Percentiles rank a stretch among this genome's conserved stretches.
These are phyloP conservation scores for Acorus calamus DNA, from an alignment of 106 monocot species.

Conservation along the genomic window DNA sequence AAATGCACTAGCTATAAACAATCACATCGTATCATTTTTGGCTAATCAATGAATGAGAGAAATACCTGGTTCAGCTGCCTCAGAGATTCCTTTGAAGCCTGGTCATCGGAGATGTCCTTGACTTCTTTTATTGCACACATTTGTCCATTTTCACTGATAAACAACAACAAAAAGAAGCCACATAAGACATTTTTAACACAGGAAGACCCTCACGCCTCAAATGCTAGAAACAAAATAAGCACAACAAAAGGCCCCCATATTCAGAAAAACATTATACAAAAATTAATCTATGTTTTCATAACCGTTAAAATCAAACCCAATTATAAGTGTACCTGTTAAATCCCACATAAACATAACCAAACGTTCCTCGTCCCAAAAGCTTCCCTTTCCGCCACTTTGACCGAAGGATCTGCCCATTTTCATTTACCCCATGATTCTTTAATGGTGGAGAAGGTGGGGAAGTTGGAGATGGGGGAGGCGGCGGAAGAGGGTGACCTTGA, in stretches of 20 bases:
- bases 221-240: too few relatives aligned
- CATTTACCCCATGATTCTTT: too few relatives aligned
- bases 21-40: too few relatives aligned
- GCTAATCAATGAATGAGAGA: not conserved
- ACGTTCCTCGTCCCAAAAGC: conserved; percentile 84
- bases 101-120: conserved; percentile 68
- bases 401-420: conserved; percentile 5
- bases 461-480: conserved; percentile 68
- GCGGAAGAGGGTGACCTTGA: conserved; percentile 71
- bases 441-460: conserved; percentile 24
- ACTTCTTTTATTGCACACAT: conserved; percentile 99
- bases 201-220: too few relatives aligned
- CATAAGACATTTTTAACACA: too few relatives aligned
- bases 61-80: conserved; percentile 69
- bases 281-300: too few relatives aligned
- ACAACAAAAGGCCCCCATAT: too few relatives aligned
- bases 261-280: too few relatives aligned
- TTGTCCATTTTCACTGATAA: conserved; percentile 75
- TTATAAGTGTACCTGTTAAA: conserved; percentile 57
- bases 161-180: not conserved
- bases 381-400: conserved; percentile 89
- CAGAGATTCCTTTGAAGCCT: conserved; percentile 88
- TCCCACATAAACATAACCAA: conserved; percentile 89
- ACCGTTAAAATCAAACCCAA: not conserved
- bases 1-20: too few relatives aligned